These are phyloP conservation scores for Trametes sanguinea DNA, from an alignment of 768 basidiomycete species.

Conservation along the genomic window DNA sequence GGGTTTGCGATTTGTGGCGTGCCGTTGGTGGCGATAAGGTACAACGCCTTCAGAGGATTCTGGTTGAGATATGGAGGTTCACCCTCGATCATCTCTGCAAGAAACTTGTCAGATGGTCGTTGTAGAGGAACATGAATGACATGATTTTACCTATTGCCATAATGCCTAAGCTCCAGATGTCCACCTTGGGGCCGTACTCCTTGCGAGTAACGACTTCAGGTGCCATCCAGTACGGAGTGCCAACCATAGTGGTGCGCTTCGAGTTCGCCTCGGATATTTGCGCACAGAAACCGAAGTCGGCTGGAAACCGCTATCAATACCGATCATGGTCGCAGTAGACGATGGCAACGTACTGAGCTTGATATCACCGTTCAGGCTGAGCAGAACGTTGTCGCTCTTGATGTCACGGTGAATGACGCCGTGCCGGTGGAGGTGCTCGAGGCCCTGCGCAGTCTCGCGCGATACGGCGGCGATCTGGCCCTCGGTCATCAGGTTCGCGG, in stretches of 20 bases:
- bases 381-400: conserved; percentile 96
- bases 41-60: conserved; percentile 94
- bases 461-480: conserved; percentile 98
- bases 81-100: conserved; percentile 94
- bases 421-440: conserved; percentile 93
- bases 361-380: conserved; percentile 93
- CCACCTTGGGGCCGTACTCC: conserved; percentile 98
- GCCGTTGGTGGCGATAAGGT: conserved; percentile 97
- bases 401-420: conserved; percentile 99
- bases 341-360: conserved; percentile 80
- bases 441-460: conserved; percentile 87
- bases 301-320: conserved; percentile 41
- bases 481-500: conserved; percentile 95
- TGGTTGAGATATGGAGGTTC: conserved; percentile 96
- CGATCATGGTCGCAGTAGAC: not conserved
- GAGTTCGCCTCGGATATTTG: conserved; percentile 90
- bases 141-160: conserved; percentile 78
- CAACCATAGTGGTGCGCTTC: conserved; percentile 97
- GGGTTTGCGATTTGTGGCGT: conserved; percentile 97
- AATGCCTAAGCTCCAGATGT: conserved; percentile 96
- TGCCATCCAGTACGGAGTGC: conserved; percentile 99
- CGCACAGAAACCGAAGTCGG: conserved; percentile 98
- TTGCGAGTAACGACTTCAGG: conserved; percentile 97
- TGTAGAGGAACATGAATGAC: not conserved
- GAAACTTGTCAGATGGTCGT: not conserved